phyloP scores from a whole-genome alignment of 129 eudicot genomes.

The Helianthus tuberosus region DNA sequence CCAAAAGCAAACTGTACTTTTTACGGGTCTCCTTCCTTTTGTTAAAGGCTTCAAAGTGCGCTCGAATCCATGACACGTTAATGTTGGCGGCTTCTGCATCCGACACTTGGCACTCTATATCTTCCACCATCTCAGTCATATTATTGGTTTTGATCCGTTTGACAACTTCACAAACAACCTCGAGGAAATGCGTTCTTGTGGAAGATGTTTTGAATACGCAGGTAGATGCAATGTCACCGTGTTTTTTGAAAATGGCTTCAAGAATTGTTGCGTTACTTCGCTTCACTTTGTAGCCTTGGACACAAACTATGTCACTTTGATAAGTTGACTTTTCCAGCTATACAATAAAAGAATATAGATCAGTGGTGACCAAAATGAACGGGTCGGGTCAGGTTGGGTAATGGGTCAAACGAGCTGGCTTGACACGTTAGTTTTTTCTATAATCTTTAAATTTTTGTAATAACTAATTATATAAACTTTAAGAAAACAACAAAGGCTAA shows the following conservation, averaged over 20 bases:
- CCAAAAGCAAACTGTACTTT: constrained; percentile 15
- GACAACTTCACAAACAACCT: constrained; percentile 33
- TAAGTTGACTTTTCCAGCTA: neutral
- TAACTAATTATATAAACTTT: neutral
- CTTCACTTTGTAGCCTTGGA: constrained; percentile 46
- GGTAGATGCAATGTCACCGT: constrained; percentile 38
- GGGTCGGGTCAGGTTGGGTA: no score
- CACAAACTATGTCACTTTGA: constrained; percentile 19
- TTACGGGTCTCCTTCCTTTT: neutral
- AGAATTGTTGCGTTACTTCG: constrained; percentile 30
- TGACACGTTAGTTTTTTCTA: neutral
- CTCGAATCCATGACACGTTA: constrained; percentile 35
- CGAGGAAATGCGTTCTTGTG: constrained; percentile 28
- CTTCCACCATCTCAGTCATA: constrained; percentile 12
- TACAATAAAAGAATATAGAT: neutral
- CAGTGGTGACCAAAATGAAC: neutral
- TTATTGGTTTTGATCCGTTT: constrained; percentile 14
- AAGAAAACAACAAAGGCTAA: no score
- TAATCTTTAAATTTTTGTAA: neutral
- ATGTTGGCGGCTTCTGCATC: constrained; percentile 35
- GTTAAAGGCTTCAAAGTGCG: neutral
- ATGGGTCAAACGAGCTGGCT: neutral
- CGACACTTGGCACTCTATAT: constrained; percentile 12
- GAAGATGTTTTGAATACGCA: constrained; percentile 23
- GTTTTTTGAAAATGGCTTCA: constrained; percentile 33